These are phyloP conservation scores for Blyttiomyces sp. DNA, from an alignment of 371 early-diverging fungal species.

Conservation along the genomic window DNA sequence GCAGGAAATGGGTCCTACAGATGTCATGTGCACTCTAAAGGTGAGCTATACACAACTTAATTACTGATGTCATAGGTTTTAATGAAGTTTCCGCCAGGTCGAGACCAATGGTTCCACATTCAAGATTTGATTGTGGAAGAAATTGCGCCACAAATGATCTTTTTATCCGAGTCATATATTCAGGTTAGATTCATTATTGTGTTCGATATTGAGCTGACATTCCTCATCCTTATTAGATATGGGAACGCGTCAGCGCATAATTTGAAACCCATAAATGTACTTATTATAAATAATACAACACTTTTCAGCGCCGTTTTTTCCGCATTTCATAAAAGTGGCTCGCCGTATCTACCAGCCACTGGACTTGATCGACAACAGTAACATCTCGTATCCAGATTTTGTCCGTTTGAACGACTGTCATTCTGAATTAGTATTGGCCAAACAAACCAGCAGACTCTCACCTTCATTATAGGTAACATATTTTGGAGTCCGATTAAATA, in stretches of 20 bases:
- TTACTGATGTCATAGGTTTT: too few species aligned
- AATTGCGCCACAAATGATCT: slow-evolving; percentile 92
- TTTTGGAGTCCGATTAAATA: slow-evolving; percentile 69
- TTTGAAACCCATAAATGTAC: too few species aligned
- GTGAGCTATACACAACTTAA: too few species aligned
- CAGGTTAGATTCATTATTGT: too few species aligned
- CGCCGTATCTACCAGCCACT: slow-evolving; percentile 70
- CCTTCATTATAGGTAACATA: slow-evolving; percentile 81
- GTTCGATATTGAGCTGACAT: too few species aligned
- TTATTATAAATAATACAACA: too few species aligned
- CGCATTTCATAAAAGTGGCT: slow-evolving; percentile 24
- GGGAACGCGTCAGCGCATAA: too few species aligned
- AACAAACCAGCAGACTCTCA: slow-evolving; percentile 4
- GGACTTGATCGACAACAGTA: slow-evolving; percentile 65
- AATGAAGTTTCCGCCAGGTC: too few species aligned
- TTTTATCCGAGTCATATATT: slow-evolving; percentile 88
- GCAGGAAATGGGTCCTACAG: slow-evolving; percentile 72
- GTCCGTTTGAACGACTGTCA: slow-evolving; percentile 64
- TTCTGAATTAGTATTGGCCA: background rate
- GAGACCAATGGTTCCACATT: slow-evolving; percentile 91
- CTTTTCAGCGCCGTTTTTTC: slow-evolving; percentile 2
- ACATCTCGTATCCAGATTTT: slow-evolving; percentile 72
- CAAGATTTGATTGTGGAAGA: slow-evolving; percentile 93
- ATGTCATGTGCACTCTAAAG: slow-evolving; percentile 74
- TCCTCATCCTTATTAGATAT: too few species aligned